Percentiles rank a stretch among this genome's conserved stretches.
Conservation (phyloP, 2,329 filamentous ascomycete genomes). For the Dactylellina parvicollis region DNA sequence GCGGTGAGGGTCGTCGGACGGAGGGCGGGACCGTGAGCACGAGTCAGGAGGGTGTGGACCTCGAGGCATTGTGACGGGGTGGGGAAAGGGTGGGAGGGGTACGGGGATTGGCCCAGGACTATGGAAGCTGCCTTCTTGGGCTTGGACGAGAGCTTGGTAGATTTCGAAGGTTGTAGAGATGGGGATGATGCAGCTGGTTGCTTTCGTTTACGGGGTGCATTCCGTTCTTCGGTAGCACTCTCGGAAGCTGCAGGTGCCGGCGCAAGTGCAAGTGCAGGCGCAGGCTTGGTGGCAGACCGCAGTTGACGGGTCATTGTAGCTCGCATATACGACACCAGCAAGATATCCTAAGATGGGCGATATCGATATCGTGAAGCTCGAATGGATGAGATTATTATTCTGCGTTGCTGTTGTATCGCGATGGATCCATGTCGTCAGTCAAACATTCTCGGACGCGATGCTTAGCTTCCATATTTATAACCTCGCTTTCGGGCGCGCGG, state of each 20-base stretch:
- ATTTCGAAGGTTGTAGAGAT: constrained; percentile 54
- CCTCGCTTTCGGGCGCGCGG: too few species aligned
- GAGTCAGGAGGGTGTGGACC: constrained; percentile 73
- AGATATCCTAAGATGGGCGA: too few species aligned
- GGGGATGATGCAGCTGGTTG: constrained; percentile 66
- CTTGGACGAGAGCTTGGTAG: constrained; percentile 60
- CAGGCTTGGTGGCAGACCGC: constrained; percentile 5
- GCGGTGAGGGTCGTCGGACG: constrained; percentile 74
- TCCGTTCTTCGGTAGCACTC: constrained; percentile 41
- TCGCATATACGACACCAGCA: too few species aligned
- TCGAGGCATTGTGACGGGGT: constrained; percentile 75
- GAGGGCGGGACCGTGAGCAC: constrained; percentile 72
- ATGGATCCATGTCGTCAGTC: not conserved
- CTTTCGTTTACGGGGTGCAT: constrained; percentile 57
- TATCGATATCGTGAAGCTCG: too few species aligned
- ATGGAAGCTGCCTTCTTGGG: constrained; percentile 60
- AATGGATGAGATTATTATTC: too few species aligned
- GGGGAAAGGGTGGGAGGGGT: constrained; percentile 73
- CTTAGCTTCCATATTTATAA: not conserved
- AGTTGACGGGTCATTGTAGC: constrained; percentile 34
- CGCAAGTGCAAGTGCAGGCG: not conserved
- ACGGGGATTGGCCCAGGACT: constrained; percentile 67
- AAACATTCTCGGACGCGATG: too few species aligned
- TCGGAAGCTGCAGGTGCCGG: too few species aligned
- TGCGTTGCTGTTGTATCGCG: too few species aligned